These are phyloP conservation scores for Trichoderma sp. DNA, from an alignment of 2,329 filamentous ascomycete genomes.

Conservation along the genomic window DNA sequence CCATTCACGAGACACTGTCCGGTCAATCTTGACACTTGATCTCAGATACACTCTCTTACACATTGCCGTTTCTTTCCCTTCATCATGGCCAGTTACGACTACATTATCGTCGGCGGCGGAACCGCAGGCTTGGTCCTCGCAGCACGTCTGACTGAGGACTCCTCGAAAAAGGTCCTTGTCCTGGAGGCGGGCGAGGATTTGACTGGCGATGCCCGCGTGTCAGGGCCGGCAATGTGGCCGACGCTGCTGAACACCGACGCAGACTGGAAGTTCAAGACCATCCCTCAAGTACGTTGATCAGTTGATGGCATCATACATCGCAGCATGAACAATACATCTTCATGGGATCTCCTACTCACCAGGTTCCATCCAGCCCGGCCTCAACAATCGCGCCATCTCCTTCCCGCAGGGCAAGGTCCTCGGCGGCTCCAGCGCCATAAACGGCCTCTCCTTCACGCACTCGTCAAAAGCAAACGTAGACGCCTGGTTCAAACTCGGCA, in stretches of 20 bases:
- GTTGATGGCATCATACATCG: neutral
- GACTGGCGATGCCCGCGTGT: conserved; percentile 34
- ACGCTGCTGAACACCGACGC: conserved; percentile 34
- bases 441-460: conserved; percentile 34
- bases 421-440: conserved; percentile 39
- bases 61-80: neutral
- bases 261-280: conserved; percentile 36
- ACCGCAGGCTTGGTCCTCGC: conserved; percentile 39
- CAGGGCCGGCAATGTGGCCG: conserved; percentile 35
- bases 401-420: conserved; percentile 33
- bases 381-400: conserved; percentile 31
- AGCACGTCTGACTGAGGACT: conserved; percentile 36
- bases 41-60: too few species aligned
- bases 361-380: conserved; percentile 10
- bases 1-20: neutral
- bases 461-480: conserved; percentile 30
- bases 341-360: too few species aligned
- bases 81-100: conserved; percentile 12
- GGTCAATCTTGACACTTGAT: neutral
- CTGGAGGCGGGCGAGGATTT: conserved; percentile 39
- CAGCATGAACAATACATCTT: too few species aligned
- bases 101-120: conserved; percentile 39
- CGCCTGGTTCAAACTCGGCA: conserved; percentile 36
- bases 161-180: conserved; percentile 33
- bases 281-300: conserved; percentile 32